Base-by-base conservation (phyloP, 805 yeast species). In the Wickerhamiella lipophila region DNA sequence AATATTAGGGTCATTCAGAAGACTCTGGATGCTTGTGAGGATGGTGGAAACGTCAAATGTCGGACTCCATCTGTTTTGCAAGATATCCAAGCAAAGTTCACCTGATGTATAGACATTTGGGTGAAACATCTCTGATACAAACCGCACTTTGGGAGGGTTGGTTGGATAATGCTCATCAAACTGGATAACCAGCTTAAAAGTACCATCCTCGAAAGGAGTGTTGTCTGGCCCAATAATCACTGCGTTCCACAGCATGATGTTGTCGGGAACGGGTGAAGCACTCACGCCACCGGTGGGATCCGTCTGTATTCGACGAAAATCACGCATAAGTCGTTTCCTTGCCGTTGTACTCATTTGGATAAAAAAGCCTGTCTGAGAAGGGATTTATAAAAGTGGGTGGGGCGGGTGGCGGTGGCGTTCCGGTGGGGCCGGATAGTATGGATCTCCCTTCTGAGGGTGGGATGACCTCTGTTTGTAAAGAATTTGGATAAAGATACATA, bases 281-380 rank as follows among this genome's bases (percentile, higher is more conserved):
- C 95, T 84, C 9, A 92, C 95, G 13, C 98, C 98, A 27, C 94
- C 92, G 21, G 98, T 96, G 11, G 97, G 92, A 66, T 92, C 98
- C 69, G 83, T 92, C 66, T 92, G 96, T 81, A 92, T 88, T 58
- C 97, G 81, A 81, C 87, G 88, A 68, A 92, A 86, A 68, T 92
- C 98, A 66, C 98, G 83, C 97, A 92, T 92, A 60, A 92, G 78
- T 70, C 98, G 79, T 78, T 96, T 83, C 65, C 95, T 79, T n/a
- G 98, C 98, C 13, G 96, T 92, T 6, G 98, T 92, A 6, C 97
- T 88, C 98, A 89, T 89, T 36, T 25, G n/a, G 32, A 26, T 13
- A 32, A 32, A 16, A 32, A 32, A 16, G 38, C n/a, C 38, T n/a
- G 38, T 3, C 6, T 9, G 19, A 13, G 19, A 32, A 32, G 38